phyloP scores from a whole-genome alignment of 352 stramenopile species.

The Globisporangium ultimum region DNA sequence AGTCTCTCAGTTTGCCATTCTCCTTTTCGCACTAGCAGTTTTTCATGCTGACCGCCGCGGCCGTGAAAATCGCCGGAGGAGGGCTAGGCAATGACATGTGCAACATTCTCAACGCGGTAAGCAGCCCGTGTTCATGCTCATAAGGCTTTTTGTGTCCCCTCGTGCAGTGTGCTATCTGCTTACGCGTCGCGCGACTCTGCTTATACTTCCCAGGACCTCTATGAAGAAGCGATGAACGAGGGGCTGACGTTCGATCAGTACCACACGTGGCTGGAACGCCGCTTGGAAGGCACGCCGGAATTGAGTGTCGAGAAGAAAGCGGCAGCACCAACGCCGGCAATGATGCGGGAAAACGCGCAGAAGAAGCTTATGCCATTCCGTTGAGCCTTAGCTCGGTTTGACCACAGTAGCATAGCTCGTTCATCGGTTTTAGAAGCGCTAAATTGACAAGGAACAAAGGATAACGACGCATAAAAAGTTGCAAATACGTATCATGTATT shows the following conservation, averaged over 20 bases:
- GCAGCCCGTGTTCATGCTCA: no score
- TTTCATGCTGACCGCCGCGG: slow-evolving; percentile 54
- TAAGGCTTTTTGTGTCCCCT: background rate
- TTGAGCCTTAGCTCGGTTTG: background rate
- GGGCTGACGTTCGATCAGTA: slow-evolving; percentile 57
- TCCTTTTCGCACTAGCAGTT: slow-evolving; percentile 37
- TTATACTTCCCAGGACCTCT: slow-evolving; percentile 27
- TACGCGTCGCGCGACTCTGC: background rate
- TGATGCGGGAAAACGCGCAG: background rate
- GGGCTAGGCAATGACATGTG: slow-evolving; percentile 50
- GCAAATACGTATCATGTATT: background rate
- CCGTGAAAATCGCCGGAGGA: slow-evolving; percentile 49
- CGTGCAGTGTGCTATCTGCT: background rate
- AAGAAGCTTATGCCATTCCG: background rate
- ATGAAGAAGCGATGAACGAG: slow-evolving; percentile 39
- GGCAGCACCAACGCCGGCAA: background rate
- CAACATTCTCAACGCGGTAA: slow-evolving; percentile 56
- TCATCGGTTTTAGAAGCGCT: no score
- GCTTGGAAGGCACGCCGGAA: slow-evolving; percentile 25
- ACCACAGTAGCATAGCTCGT: no score
- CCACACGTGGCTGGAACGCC: slow-evolving; percentile 44
- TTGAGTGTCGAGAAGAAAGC: slow-evolving; percentile 8
- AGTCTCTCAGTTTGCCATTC: slow-evolving; percentile 35
- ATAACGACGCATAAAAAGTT: background rate
- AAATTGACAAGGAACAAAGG: background rate